Base-by-base conservation (phyloP, 2,329 filamentous ascomycete genomes). In the Fusarium zealandicum region DNA sequence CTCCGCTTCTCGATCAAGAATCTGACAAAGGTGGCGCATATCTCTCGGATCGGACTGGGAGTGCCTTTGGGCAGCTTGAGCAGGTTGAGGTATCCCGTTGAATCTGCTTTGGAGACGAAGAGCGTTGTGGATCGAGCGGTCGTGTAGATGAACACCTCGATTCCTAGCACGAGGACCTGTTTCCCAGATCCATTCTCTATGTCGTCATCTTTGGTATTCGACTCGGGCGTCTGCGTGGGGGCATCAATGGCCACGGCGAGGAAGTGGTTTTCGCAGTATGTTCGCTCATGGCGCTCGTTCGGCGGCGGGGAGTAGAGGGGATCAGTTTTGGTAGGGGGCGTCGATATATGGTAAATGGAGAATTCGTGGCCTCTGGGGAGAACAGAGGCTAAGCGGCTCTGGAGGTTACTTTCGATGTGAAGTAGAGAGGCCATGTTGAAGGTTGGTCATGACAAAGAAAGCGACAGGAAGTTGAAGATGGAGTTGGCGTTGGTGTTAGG, bases 71-170 rank as follows among this genome's bases (percentile, higher is more conserved):
- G 83, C 0, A 90, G 77, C 14, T 83, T 76, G 30, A 93, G 77
- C 2, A 89, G 79, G 62, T 87, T 80, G 9, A 97, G 77, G 70
- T 92, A 96, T 18, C 96, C 95, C 0, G 93, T 97, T 9, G 95
- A 97, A 76, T 99, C 95, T 41, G 95, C 95, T 75, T 99, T 99
- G 59, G 93, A 93, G 18, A 99, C 89, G 72, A 99, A 99, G 47
- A 98, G 82, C 4, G 90, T 97, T 2, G 90, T 96, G 18, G 92
- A 83, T 65, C 84, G 83, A 38, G 84, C 83, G 0, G 93, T 96
- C 0, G 87, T 90, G 75, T 96, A 99, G 55, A 99, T 83, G 65
- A 95, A 82, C 44, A 97, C 81, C 71, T 99, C 95, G 59, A 99
- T 82, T 13, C 90, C 93, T 53, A 96, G 87, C 8, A 93, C 81